phyloP scores from a whole-genome alignment of 2,329 filamentous ascomycete genomes.

The Cercospora nicotianae region DNA sequence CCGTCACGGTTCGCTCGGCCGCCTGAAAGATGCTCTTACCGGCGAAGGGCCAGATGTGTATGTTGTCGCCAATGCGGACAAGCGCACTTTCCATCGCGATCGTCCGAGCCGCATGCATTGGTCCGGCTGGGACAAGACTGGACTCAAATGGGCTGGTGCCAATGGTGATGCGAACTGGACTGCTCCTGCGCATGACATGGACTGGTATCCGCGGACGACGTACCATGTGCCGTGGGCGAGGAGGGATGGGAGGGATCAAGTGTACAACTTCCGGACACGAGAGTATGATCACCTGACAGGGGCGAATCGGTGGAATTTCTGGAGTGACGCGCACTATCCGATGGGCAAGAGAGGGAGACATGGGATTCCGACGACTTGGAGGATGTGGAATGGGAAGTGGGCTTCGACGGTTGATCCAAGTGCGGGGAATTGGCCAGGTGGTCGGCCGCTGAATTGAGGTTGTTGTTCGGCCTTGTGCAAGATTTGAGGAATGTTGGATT shows the following conservation, averaged over 20 bases:
- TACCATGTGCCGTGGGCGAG: constrained; percentile 27
- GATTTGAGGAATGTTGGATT: not conserved
- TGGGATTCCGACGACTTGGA: constrained; percentile 27
- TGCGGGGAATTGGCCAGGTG: constrained; percentile 30
- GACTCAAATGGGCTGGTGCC: constrained; percentile 16
- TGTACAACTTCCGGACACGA: constrained; percentile 36
- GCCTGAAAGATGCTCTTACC: constrained; percentile 46
- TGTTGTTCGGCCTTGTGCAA: not conserved
- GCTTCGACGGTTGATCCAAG: constrained; percentile 33
- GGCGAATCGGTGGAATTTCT: constrained; percentile 26
- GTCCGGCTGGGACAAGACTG: constrained; percentile 38
- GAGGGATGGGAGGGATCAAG: constrained; percentile 17
- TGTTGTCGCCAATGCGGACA: constrained; percentile 43
- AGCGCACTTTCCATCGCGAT: constrained; percentile 41
- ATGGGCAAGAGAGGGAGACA: constrained; percentile 26
- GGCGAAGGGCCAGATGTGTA: constrained; percentile 50
- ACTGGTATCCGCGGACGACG: constrained; percentile 35
- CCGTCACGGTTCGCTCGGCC: constrained; percentile 39
- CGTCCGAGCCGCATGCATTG: constrained; percentile 42
- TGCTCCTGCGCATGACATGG: constrained; percentile 40
- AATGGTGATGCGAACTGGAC: constrained; percentile 37
- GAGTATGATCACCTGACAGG: constrained; percentile 26
- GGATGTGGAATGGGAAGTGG: constrained; percentile 29
- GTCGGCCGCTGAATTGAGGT: constrained; percentile 24
- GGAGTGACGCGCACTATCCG: constrained; percentile 36